Evolutionary conservation across 345 rosid genomes (phyloP).

Genomic region (Linum trigynum): DNA sequence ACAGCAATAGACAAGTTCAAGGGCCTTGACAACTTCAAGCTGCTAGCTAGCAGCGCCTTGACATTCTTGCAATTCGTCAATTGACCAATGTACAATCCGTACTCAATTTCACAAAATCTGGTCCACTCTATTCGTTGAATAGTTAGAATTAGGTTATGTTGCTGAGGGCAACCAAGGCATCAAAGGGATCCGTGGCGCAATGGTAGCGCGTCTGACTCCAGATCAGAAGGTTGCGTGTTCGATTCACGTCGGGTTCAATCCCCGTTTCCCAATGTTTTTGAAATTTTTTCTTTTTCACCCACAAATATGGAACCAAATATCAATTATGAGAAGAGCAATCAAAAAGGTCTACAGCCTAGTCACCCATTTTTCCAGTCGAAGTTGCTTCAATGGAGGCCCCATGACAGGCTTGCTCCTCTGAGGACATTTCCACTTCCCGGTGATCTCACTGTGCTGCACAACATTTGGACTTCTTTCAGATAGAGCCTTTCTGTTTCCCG

Average conservation of each 20-base stretch:
- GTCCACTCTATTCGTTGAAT: too few species aligned
- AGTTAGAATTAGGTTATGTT: too few species aligned
- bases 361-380: constrained; percentile 69
- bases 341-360: constrained; percentile 24
- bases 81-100: too few species aligned
- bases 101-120: too few species aligned
- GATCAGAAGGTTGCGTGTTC: constrained; percentile 99
- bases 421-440: constrained; percentile 82
- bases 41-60: too few species aligned
- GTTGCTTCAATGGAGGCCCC: constrained; percentile 83
- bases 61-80: too few species aligned
- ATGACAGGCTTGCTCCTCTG: constrained; percentile 48
- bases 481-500: constrained; percentile 33
- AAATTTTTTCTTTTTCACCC: too few species aligned
- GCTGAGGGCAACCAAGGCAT: too few species aligned
- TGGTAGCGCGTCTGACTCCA: constrained; percentile 99
- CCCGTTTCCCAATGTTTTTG: neutral
- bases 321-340: too few species aligned
- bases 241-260: constrained; percentile 88
- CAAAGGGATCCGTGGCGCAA: constrained; percentile 84
- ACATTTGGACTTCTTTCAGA: constrained; percentile 40
- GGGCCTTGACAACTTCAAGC: too few species aligned
- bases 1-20: too few species aligned
- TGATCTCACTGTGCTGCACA: constrained; percentile 25
- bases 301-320: too few species aligned